Evolutionary conservation across 345 rosid genomes (phyloP).

Genomic region (Microthlaspi erraticum): DNA sequence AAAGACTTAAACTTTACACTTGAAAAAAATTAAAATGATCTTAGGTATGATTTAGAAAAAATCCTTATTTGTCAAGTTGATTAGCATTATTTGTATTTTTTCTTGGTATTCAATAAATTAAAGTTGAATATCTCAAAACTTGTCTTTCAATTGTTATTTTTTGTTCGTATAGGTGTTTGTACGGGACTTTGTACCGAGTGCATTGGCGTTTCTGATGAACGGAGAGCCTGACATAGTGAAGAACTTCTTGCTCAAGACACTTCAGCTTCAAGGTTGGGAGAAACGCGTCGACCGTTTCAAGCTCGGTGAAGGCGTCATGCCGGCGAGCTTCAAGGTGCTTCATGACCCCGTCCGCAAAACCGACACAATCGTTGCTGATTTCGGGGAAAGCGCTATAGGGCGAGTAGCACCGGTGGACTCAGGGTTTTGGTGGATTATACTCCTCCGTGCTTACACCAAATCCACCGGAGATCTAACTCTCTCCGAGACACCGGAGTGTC

Average conservation of each 20-base stretch:
- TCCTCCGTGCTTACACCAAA: constrained; percentile 82
- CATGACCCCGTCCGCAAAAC: constrained; percentile 69
- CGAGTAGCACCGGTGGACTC: constrained; percentile 87
- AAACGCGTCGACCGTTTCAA: constrained; percentile 72
- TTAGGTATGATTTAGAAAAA: neutral
- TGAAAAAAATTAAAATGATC: neutral
- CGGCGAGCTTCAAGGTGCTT: constrained; percentile 83
- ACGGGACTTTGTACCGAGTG: constrained; percentile 84
- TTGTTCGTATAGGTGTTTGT: constrained; percentile 64
- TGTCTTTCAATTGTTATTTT: neutral
- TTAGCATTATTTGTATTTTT: neutral
- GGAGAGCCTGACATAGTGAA: constrained; percentile 79
- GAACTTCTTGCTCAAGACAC: constrained; percentile 75
- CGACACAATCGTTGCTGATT: constrained; percentile 69
- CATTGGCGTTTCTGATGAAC: constrained; percentile 75
- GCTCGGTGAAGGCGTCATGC: constrained; percentile 87
- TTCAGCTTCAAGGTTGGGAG: constrained; percentile 80
- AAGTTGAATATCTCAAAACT: constrained; percentile 5
- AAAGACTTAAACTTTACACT: neutral
- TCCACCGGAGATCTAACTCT: constrained; percentile 69
- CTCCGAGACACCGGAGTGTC: constrained; percentile 73
- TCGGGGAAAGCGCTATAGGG: constrained; percentile 82
- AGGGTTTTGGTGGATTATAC: constrained; percentile 90
- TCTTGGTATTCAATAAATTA: neutral
- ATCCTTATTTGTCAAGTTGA: no score